Evolutionary conservation across 768 basidiomycete species (phyloP), one percentile per base, ranked within the genome.

Genomic region (Lactarius hengduanensis): DNA sequence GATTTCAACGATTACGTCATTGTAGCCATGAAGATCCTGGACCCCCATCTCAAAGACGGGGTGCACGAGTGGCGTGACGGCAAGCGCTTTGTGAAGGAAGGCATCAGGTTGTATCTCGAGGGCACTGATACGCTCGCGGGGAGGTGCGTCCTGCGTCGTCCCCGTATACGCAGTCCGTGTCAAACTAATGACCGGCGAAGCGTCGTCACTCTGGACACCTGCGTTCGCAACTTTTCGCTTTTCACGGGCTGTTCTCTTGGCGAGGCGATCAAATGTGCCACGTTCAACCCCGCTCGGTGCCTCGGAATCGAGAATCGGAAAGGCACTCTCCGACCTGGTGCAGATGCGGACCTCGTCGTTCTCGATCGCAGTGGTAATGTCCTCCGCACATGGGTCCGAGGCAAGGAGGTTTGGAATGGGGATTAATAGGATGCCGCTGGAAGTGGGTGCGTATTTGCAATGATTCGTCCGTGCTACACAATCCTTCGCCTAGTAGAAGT

Each of bases 101-200:
- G 93, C 10, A 83, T 88, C 68, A 87, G 83, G 73, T 83, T 96
- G 43, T 91, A 87, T 74, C 78, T 96, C 15, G 91, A 91, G 73
- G 93, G 91, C 26, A 95, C 93, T 1, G 82, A 86, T 66, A 96
- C 94, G 1, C 86, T 96, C 63, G 94, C 94, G 1, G 94, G 94
- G 74, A 92, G 91, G 91, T 91, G 58, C 61, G 57, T 59, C 47
- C 13, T 18, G 82, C 61, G 32, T 41, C 43, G 8, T 40, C 45
- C 45, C 20, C 13, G 15, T 18, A 26, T 59, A 8, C 6, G 20
- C 32, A 28, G 50, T 38, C 40, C 55, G 54, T 62, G 20, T 57
- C 38, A 18, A 18, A 47, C 57, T 59, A 32, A 43, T 28, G 5
- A 10, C 18, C 15, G 32, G 36, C 71, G 18, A 70, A 91, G 90